These are phyloP conservation scores for Pulveroboletus sp. DNA, from an alignment of 768 basidiomycete species.

Conservation along the genomic window DNA sequence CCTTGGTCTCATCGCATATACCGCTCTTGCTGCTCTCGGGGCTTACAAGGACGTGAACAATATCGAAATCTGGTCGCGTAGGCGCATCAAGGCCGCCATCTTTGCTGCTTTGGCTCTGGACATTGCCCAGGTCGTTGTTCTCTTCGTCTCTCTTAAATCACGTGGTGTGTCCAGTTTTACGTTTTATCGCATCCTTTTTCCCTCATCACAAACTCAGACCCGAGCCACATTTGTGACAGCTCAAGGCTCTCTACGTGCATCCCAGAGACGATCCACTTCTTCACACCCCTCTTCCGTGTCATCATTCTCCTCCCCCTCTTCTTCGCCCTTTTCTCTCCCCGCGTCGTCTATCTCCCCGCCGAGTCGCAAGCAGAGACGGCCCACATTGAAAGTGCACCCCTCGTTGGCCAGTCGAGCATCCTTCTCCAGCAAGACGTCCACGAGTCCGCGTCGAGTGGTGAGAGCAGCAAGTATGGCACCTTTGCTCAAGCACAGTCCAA, in stretches of 20 bases:
- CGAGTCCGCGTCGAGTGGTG: constrained; percentile 31
- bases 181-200: background rate
- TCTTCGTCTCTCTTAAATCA: constrained; percentile 39
- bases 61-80: constrained; percentile 63
- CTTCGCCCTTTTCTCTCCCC: constrained; percentile 59
- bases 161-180: constrained; percentile 29
- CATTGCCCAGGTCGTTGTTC: constrained; percentile 54
- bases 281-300: constrained; percentile 63
- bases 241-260: constrained; percentile 29
- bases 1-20: constrained; percentile 66
- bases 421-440: constrained; percentile 51
- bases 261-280: constrained; percentile 44
- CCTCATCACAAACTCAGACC: constrained; percentile 10
- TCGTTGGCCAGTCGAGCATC: constrained; percentile 43
- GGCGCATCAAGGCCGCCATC: constrained; percentile 54
- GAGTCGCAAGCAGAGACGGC: constrained; percentile 16
- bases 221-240: constrained; percentile 16
- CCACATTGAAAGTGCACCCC: constrained; percentile 23
- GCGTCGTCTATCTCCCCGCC: constrained; percentile 52
- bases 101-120: constrained; percentile 57
- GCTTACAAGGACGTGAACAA: constrained; percentile 78
- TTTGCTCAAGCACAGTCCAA: constrained; percentile 39
- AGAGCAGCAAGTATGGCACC: constrained; percentile 71
- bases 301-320: constrained; percentile 61
- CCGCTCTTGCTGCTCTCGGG: constrained; percentile 71